Evolutionary conservation across 78 protist genomes (phyloP).

Genomic region (Chrysochromulina tobinii): DNA sequence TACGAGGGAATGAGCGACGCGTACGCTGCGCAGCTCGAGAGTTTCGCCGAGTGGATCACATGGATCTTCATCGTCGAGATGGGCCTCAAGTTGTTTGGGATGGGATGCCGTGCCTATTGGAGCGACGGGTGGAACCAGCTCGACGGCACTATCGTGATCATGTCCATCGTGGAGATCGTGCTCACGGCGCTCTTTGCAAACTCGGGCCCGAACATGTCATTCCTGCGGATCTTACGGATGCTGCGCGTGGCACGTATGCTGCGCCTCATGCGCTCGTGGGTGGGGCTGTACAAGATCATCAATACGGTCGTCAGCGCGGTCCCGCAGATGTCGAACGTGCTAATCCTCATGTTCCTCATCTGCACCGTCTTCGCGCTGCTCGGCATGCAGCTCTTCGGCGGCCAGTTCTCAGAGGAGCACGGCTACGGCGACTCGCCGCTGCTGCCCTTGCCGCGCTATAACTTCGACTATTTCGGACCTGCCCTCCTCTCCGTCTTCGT

Average conservation of each 20-base stretch:
- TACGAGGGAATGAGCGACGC: not conserved
- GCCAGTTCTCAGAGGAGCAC: not conserved
- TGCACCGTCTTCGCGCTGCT: not conserved
- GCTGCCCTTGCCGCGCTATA: not conserved
- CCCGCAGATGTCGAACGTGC: not conserved
- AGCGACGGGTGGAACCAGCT: constrained; percentile 15
- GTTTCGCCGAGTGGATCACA: not conserved
- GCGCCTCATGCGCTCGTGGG: not conserved
- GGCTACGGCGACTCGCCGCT: not conserved
- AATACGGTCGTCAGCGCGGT: not conserved
- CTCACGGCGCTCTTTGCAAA: not conserved
- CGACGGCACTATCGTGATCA: constrained; percentile 17
- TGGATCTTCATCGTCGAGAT: constrained; percentile 21
- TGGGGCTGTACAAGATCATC: not conserved
- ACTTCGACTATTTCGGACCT: constrained; percentile 16
- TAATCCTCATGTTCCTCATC: not conserved
- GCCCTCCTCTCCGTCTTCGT: constrained; percentile 27
- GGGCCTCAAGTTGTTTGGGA: constrained; percentile 1
- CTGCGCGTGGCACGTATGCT: constrained; percentile 34
- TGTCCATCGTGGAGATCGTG: not conserved
- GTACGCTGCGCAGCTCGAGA: not conserved
- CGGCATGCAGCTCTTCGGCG: constrained; percentile 56
- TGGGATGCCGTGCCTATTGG: constrained; percentile 17
- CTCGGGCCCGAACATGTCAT: not conserved
- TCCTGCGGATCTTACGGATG: not conserved